phyloP scores from a whole-genome alignment of 768 basidiomycete species.

The Trametes elegans region DNA sequence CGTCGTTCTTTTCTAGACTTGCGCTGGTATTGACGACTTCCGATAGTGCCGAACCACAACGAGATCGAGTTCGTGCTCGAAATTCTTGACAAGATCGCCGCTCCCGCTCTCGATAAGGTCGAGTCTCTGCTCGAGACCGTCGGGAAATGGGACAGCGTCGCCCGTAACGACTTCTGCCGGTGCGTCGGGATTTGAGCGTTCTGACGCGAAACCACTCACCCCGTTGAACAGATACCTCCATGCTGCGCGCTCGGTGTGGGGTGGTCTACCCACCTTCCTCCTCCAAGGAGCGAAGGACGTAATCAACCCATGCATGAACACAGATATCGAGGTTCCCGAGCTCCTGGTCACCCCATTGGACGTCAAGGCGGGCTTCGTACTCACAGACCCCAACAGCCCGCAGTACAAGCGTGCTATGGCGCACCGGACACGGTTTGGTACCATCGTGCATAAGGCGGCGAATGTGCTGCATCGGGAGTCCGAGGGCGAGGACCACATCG shows the following conservation, averaged over 20 bases:
- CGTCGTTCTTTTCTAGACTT: conserved; percentile 11
- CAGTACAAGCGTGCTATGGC: conserved; percentile 64
- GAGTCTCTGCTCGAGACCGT: conserved; percentile 58
- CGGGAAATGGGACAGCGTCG: conserved; percentile 58
- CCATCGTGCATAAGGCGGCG: conserved; percentile 66
- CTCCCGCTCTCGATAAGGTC: conserved; percentile 65
- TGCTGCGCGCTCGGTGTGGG: conserved; percentile 72
- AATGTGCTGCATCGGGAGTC: conserved; percentile 56
- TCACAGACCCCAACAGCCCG: conserved; percentile 70
- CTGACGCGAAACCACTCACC: background rate
- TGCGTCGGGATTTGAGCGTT: conserved; percentile 31
- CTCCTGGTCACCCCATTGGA: conserved; percentile 65
- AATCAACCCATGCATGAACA: conserved; percentile 54
- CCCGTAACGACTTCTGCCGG: conserved; percentile 85
- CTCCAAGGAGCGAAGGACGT: conserved; percentile 58
- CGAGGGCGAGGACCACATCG: conserved; percentile 79
- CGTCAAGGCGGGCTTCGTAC: conserved; percentile 70
- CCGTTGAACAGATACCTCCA: conserved; percentile 54
- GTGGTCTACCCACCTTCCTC: conserved; percentile 69
- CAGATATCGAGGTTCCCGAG: conserved; percentile 63
- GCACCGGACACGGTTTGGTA: conserved; percentile 64
- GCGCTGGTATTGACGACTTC: conserved; percentile 17
- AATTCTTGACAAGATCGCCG: conserved; percentile 65
- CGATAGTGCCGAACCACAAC: conserved; percentile 53
- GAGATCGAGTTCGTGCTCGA: conserved; percentile 83